These are phyloP conservation scores for Solanum megistacrolobum DNA, from an alignment of 257 asterid genomes.

Conservation along the genomic window DNA sequence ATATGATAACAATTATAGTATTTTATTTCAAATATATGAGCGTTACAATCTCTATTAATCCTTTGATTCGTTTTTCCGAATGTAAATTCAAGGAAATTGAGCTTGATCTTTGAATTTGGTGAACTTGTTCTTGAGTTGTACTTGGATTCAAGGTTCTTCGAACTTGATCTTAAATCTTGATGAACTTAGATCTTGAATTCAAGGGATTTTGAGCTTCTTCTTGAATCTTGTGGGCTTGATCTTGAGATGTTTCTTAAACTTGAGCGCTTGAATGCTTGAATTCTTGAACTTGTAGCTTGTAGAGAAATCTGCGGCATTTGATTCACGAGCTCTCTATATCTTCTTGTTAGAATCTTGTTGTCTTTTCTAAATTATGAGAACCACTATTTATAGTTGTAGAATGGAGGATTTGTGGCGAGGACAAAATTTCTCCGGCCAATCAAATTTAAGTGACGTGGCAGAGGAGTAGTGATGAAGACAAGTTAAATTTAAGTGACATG, in stretches of 20 bases:
- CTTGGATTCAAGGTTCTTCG: neutral
- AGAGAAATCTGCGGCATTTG: neutral
- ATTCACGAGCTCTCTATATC: neutral
- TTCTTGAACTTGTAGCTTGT: neutral
- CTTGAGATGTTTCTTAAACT: neutral
- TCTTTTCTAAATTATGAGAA: neutral
- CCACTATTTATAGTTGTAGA: neutral
- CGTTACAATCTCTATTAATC: neutral
- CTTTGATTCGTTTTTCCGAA: too few relatives aligned
- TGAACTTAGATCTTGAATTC: neutral
- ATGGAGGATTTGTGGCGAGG: neutral
- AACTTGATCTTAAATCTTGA: neutral
- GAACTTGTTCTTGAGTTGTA: neutral
- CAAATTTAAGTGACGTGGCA: neutral
- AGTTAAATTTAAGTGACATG: neutral
- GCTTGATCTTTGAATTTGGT: neutral
- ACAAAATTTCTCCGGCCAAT: neutral
- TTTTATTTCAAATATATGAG: neutral
- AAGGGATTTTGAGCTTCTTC: too few relatives aligned
- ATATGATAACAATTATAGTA: neutral
- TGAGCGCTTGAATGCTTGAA: neutral
- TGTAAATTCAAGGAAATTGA: neutral
- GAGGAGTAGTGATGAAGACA: neutral
- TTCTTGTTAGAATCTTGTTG: neutral
- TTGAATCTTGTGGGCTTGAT: too few relatives aligned